A percentile compares a stretch with the other conserved stretches of the same genome.
Conservation (phyloP, 345 rosid genomes). For the Arabidopsis arenosa region DNA sequence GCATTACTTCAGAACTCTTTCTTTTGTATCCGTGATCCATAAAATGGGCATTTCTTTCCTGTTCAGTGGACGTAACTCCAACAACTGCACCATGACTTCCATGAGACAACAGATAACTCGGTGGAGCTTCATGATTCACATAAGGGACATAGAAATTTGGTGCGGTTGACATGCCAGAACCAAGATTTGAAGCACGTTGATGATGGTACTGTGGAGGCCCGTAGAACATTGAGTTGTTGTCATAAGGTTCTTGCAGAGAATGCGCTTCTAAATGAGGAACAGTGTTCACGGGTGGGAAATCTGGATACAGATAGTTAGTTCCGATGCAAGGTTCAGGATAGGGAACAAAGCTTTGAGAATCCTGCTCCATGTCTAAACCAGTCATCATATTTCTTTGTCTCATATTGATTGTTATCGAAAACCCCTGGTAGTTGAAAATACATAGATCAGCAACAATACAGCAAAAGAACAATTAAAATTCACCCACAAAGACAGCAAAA, state of each 20-base stretch:
- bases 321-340: constrained; percentile 56
- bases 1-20: constrained; percentile 63
- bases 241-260: constrained; percentile 55
- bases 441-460: constrained; percentile 24
- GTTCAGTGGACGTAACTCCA: constrained; percentile 62
- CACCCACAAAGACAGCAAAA: not conserved
- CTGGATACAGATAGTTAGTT: constrained; percentile 57
- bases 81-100: constrained; percentile 49
- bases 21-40: constrained; percentile 68
- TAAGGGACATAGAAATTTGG: constrained; percentile 59
- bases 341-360: constrained; percentile 46
- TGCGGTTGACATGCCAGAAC: constrained; percentile 55
- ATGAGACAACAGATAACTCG: constrained; percentile 54
- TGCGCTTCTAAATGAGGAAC: constrained; percentile 50
- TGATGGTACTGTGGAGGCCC: constrained; percentile 56
- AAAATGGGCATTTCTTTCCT: constrained; percentile 55
- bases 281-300: constrained; percentile 49
- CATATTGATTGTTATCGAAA: constrained; percentile 51
- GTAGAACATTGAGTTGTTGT: constrained; percentile 51
- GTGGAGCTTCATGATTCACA: constrained; percentile 47
- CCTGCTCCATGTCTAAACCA: constrained; percentile 65
- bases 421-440: constrained; percentile 41
- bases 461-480: constrained; percentile 17
- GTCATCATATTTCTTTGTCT: constrained; percentile 58
- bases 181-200: constrained; percentile 56